Base-by-base conservation (phyloP, 805 yeast genomes). In the Wickerhamomyces sydowiorum region DNA sequence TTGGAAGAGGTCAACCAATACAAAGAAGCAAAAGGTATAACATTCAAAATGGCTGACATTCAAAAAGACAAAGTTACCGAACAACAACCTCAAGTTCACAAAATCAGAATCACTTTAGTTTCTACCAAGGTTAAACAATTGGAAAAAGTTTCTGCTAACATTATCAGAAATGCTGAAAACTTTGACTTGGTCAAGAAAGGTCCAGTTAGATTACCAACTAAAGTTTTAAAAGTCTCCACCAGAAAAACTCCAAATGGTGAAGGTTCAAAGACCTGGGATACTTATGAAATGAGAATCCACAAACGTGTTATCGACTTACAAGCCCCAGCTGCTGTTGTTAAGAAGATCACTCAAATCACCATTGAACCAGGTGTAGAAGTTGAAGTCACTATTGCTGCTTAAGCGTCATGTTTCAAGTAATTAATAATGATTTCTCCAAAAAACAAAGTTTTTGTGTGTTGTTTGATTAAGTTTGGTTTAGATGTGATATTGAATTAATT, bases 161-260 rank as follows among this genome's bases (percentile, higher is more conserved):
- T 91, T 67, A 78, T 90, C 74, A 72, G 69, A 71, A 89, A 87
- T 67, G 96, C 98, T 71, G 76, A 76, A 71, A 78, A 76, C 70
- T 73, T 80, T 75, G 73, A 84, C 64, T 79, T 90, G 67, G 78
- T 75, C 72, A 89, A 88, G 84, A 91, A 89, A 81, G 99, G 99
- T 70, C 99, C 99, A 62, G 96, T 93, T 68, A 90, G 99, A 86
- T 76, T 93, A 78, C 99, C 99, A 80, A 93, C 99, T 76, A 93
- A 90, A 86, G 93, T 86, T 63, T 86, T 93, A 69, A 88, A 86
- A 76, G 80, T 93, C 78, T 80, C 95, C 77, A 93, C 99, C 86
- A 89, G 99, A 87, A 93, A 93, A 90, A 86, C 99, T 69, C 99
- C 99, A 68, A 95, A 95, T 75, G 99, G 99, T 93, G 97, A 93